A percentile compares a stretch with the other conserved stretches of the same genome.
Evolutionary conservation across 2,329 filamentous ascomycete species (phyloP).

Genomic region (Lachnum nothofagi): DNA sequence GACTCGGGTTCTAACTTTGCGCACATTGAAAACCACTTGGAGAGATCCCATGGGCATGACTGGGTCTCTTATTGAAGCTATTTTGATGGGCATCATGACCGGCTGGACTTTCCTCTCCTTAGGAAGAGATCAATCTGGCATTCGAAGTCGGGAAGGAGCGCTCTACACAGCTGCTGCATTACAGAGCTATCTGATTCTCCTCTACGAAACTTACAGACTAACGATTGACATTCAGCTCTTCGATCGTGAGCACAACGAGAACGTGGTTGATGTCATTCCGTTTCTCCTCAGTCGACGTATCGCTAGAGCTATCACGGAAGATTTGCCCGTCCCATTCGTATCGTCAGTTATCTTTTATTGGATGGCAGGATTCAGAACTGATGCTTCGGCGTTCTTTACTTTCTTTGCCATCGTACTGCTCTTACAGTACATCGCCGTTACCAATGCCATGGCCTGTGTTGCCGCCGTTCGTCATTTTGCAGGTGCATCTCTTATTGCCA

Average conservation of each 20-base stretch:
- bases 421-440: conserved; percentile 69
- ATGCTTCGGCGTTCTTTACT: conserved; percentile 61
- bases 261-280: conserved; percentile 63
- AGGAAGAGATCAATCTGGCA: conserved; percentile 61
- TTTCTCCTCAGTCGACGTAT: conserved; percentile 67
- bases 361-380: conserved; percentile 67
- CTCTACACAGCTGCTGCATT: conserved; percentile 67
- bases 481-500: conserved; percentile 65
- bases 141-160: conserved; percentile 67
- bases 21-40: conserved; percentile 66
- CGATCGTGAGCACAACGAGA: conserved; percentile 69
- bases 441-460: conserved; percentile 64
- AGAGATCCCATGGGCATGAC: conserved; percentile 73
- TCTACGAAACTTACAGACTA: conserved; percentile 72
- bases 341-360: conserved; percentile 72
- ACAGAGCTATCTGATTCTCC: conserved; percentile 70
- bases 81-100: conserved; percentile 64
- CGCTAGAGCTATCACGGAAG: conserved; percentile 64
- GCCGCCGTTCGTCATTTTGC: conserved; percentile 62
- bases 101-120: conserved; percentile 70
- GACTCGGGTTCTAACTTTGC: conserved; percentile 58
- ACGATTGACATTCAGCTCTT: conserved; percentile 71
- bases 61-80: conserved; percentile 63
- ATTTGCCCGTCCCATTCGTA: conserved; percentile 65
- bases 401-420: conserved; percentile 66